phyloP scores from a whole-genome alignment of 1,284 basidiomycete genomes.

The Leccinum pachyderme region DNA sequence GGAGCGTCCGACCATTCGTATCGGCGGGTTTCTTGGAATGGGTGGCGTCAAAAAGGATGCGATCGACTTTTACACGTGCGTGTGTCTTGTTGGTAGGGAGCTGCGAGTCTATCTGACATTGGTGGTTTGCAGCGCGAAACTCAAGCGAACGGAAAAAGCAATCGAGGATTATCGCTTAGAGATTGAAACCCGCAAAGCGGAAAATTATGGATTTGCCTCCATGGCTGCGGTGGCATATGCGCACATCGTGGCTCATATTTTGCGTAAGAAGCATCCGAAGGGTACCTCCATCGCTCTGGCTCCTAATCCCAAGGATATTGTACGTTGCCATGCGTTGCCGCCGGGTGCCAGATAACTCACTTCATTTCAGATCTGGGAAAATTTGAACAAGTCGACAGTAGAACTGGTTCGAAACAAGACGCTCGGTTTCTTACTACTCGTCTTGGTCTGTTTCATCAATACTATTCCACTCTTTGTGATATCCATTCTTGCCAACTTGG shows the following conservation, averaged over 20 bases:
- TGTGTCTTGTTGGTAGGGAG: constrained; percentile 6
- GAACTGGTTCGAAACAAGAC: constrained; percentile 66
- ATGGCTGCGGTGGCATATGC: constrained; percentile 93
- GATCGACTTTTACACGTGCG: constrained; percentile 68
- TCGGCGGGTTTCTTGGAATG: constrained; percentile 66
- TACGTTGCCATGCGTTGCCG: constrained; percentile 37
- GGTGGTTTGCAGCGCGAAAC: constrained; percentile 51
- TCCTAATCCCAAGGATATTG: constrained; percentile 85
- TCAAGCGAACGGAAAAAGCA: constrained; percentile 72
- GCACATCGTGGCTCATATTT: constrained; percentile 75
- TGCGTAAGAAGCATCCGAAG: constrained; percentile 67
- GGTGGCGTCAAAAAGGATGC: constrained; percentile 72
- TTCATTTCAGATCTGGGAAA: constrained; percentile 72
- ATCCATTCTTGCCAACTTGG: constrained; percentile 78
- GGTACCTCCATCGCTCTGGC: constrained; percentile 71
- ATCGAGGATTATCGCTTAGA: constrained; percentile 78
- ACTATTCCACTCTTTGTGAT: constrained; percentile 85
- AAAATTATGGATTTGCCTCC: constrained; percentile 92
- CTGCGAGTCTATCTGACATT: constrained; percentile 12
- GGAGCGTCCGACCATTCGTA: constrained; percentile 64
- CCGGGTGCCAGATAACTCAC: background rate
- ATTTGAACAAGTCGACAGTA: constrained; percentile 72
- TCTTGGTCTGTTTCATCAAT: constrained; percentile 84
- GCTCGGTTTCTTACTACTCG: constrained; percentile 76
- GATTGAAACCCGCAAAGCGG: constrained; percentile 75